Conservation (phyloP, 2,329 filamentous ascomycete genomes). For the Colletotrichum nymphaeae region DNA sequence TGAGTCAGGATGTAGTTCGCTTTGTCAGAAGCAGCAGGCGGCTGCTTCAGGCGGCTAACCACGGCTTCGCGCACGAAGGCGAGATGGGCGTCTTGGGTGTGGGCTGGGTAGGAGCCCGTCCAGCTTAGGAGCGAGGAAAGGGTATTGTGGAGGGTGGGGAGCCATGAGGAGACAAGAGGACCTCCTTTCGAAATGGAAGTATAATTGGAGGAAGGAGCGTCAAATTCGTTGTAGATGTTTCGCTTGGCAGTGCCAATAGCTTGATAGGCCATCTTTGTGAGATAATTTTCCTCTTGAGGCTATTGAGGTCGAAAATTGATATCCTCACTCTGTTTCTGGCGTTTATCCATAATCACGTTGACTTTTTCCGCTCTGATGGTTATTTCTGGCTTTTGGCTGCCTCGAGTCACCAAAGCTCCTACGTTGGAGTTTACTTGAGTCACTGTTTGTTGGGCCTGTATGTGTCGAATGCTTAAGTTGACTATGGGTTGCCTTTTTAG, state of each 20-base stretch:
- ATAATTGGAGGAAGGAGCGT: not conserved
- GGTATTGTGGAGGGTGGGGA: not conserved
- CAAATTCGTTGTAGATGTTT: slow-evolving; percentile 13
- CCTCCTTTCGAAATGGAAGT: not conserved
- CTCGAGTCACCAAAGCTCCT: not conserved
- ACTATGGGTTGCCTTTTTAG: not conserved
- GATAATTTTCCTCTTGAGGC: not conserved
- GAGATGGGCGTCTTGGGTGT: slow-evolving; percentile 14
- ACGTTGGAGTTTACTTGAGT: not conserved
- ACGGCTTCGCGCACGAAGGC: slow-evolving; percentile 20
- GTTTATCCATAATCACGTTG: not conserved
- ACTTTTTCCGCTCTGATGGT: not conserved
- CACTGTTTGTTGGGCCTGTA: not conserved
- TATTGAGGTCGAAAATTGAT: not conserved
- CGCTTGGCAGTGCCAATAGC: not conserved
- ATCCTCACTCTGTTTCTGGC: not conserved
- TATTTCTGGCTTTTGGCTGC: not conserved
- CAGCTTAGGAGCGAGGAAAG: slow-evolving; percentile 16
- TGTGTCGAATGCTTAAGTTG: not conserved
- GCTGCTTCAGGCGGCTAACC: slow-evolving; percentile 11
- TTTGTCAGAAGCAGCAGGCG: not conserved
- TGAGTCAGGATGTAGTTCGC: slow-evolving; percentile 18
- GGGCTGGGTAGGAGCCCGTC: slow-evolving; percentile 13
- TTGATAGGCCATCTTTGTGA: not conserved
- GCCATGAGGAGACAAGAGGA: slow-evolving; percentile 14